Evolutionary conservation across 441 rosid species (phyloP).

Genomic region (Arabidopsis hybrid): DNA sequence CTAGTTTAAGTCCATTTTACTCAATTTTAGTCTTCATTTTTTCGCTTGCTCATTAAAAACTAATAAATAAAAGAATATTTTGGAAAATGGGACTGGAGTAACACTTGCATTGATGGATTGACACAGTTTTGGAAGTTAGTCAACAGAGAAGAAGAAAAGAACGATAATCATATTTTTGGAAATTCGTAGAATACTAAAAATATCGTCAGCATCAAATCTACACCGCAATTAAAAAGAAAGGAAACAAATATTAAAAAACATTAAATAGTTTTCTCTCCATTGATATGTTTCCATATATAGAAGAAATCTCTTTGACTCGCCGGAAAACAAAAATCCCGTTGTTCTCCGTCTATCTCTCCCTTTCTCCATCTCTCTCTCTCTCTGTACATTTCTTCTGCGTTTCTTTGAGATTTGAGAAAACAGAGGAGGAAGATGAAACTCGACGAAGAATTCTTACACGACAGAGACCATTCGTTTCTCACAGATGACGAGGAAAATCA

Average conservation of each 20-base stretch:
- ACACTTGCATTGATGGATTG: not conserved
- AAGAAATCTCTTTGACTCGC: constrained; percentile 40
- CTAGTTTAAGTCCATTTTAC: not conserved
- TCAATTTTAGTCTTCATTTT: not conserved
- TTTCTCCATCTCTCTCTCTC: constrained; percentile 24
- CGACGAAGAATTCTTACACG: constrained; percentile 71
- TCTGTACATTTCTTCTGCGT: constrained; percentile 20
- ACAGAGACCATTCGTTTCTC: constrained; percentile 63
- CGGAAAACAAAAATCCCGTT: constrained; percentile 8
- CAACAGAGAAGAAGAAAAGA: not conserved
- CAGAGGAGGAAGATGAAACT: constrained; percentile 50
- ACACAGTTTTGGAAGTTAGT: constrained; percentile 37
- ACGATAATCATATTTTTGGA: constrained; percentile 6
- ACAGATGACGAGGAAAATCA: constrained; percentile 83
- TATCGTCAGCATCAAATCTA: constrained; percentile 29
- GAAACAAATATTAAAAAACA: constrained; percentile 24
- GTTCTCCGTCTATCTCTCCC: not conserved
- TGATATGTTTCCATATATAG: constrained; percentile 40
- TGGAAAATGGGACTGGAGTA: constrained; percentile 29
- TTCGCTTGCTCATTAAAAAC: not conserved
- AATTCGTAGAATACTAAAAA: constrained; percentile 20
- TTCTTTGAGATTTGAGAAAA: constrained; percentile 14
- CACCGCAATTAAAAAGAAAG: constrained; percentile 32
- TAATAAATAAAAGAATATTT: constrained; percentile 12
- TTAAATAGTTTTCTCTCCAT: constrained; percentile 5